A percentile compares a stretch with the other conserved stretches of the same genome.
Evolutionary conservation across 176 grass and related monocot species (phyloP).

Genomic region (Dendrocalamus sinicus): DNA sequence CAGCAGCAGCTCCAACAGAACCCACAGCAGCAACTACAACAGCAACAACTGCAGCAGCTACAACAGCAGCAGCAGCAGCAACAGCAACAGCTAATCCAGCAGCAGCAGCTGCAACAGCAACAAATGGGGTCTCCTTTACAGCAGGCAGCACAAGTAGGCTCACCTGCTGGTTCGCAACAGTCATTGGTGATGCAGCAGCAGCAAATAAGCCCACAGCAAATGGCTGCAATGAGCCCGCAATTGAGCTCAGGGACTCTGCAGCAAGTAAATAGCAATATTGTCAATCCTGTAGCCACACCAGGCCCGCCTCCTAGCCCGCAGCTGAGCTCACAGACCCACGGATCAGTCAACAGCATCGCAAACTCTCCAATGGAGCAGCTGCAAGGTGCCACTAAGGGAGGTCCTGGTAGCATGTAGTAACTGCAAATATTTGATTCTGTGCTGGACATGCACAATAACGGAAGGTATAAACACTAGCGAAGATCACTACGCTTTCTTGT

Average conservation of each 20-base stretch:
- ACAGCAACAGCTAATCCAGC: conserved; percentile 31
- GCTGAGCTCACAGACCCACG: conserved; percentile 91
- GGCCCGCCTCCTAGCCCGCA: conserved; percentile 84
- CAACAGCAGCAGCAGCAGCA: conserved; percentile 11
- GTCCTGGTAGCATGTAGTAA: conserved; percentile 59
- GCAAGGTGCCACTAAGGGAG: conserved; percentile 77
- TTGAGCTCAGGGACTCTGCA: conserved; percentile 77
- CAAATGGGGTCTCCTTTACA: conserved; percentile 73
- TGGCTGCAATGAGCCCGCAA: conserved; percentile 86
- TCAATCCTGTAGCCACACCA: conserved; percentile 54
- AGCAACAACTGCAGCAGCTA: conserved; percentile 24
- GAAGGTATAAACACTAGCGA: conserved; percentile 27
- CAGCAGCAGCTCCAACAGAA: conserved; percentile 55
- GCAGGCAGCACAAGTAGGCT: conserved; percentile 59
- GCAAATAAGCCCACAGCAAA: conserved; percentile 83
- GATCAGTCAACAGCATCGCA: conserved; percentile 82
- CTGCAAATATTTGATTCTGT: conserved; percentile 30
- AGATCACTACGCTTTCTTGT: conserved; percentile 27
- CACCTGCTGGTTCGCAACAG: conserved; percentile 70
- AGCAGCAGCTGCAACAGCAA: conserved; percentile 56
- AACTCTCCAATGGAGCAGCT: conserved; percentile 98
- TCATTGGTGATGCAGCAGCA: conserved; percentile 73
- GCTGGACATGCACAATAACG: conserved; percentile 31
- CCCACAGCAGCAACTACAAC: conserved; percentile 45
- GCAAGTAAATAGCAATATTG: conserved; percentile 63